phyloP scores from a whole-genome alignment of 1,139 yeast genomes.

The Hyphopichia wangnamkhiaoensis region DNA sequence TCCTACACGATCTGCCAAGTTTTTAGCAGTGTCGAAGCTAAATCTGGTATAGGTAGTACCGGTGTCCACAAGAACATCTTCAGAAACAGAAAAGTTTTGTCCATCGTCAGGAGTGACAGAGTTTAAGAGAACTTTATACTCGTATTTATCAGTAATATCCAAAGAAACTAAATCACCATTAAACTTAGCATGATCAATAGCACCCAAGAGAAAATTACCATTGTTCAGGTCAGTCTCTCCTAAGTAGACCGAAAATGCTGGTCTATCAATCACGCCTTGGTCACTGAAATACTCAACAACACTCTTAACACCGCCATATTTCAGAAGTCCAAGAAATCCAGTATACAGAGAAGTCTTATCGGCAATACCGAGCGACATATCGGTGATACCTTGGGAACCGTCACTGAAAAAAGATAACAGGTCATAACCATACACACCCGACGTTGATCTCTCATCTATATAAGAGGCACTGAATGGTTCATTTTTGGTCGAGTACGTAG shows the following conservation, averaged over 20 bases:
- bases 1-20: conserved; percentile 17
- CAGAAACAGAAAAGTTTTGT: conserved; percentile 3
- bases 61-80: conserved; percentile 22
- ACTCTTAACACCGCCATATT: too few relatives aligned
- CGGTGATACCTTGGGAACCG: not conserved
- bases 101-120: not conserved
- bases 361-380: conserved; percentile 51
- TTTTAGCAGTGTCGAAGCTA: too few relatives aligned
- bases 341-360: too few relatives aligned
- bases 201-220: conserved; percentile 46
- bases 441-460: conserved; percentile 32
- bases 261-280: too few relatives aligned
- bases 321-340: too few relatives aligned
- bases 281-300: too few relatives aligned
- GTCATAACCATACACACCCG: conserved; percentile 61
- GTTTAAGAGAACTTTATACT: too few relatives aligned
- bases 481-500: conserved; percentile 46
- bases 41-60: conserved; percentile 17
- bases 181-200: conserved; percentile 55
- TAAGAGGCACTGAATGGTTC: conserved; percentile 36
- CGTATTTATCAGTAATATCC: not conserved
- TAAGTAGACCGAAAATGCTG: too few relatives aligned
- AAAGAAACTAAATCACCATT: conserved; percentile 32
- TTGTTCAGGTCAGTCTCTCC: too few relatives aligned
- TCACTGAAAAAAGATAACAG: conserved; percentile 24